These are phyloP conservation scores for Sophora flavescens DNA, from an alignment of 306 rosid species.

Conservation along the genomic window DNA sequence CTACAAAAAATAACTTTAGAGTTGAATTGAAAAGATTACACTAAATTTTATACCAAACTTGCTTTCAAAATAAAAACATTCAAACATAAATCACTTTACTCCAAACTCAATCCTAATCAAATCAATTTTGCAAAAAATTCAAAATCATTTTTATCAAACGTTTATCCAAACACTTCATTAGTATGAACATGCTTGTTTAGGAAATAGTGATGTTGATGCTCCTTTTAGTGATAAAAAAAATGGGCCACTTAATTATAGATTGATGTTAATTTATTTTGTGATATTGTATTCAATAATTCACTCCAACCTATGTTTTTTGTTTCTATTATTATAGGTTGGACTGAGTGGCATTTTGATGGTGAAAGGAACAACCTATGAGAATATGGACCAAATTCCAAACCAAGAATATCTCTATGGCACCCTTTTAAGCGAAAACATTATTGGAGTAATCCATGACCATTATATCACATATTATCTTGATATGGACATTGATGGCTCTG, in stretches of 20 bases:
- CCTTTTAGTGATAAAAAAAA: background rate
- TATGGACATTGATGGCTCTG: slow-evolving; percentile 83
- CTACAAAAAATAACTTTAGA: no score
- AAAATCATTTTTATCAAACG: no score
- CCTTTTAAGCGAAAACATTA: slow-evolving; percentile 74
- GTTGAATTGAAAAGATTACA: no score
- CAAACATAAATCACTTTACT: no score
- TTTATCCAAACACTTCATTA: no score
- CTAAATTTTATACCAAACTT: no score
- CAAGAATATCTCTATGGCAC: slow-evolving; percentile 78
- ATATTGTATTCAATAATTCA: background rate
- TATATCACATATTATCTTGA: slow-evolving; percentile 77
- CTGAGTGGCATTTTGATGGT: slow-evolving; percentile 93
- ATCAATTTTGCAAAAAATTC: no score
- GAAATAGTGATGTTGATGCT: background rate
- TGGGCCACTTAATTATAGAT: slow-evolving; percentile 11
- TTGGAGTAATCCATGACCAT: slow-evolving; percentile 92
- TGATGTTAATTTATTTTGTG: slow-evolving; percentile 25
- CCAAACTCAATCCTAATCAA: no score
- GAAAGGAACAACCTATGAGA: slow-evolving; percentile 76
- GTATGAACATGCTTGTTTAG: background rate
- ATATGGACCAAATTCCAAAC: slow-evolving; percentile 55
- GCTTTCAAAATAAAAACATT: no score
- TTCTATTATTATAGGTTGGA: slow-evolving; percentile 65
- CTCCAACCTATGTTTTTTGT: background rate